A percentile compares a stretch with the other conserved stretches of the same genome.
phyloP scores from a whole-genome alignment of 2,329 filamentous ascomycete species.

The Trichoderma sp. region DNA sequence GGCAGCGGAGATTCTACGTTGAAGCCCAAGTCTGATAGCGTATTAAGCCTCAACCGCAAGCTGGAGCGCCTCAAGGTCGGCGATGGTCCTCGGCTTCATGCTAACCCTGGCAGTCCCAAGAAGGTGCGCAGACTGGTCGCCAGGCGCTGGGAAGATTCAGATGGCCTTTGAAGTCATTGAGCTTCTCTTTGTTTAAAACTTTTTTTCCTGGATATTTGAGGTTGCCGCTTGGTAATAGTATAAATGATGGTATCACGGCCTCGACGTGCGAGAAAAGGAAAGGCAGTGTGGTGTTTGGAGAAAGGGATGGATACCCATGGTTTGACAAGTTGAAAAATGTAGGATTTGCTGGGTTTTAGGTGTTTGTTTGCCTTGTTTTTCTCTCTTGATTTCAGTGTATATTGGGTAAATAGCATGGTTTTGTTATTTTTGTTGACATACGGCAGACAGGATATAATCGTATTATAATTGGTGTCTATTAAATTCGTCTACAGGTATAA shows the following conservation, averaged over 20 bases:
- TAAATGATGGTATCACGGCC: slow-evolving; percentile 11
- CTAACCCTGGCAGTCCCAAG: slow-evolving; percentile 51
- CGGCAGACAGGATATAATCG: not conserved
- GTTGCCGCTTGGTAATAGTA: not conserved
- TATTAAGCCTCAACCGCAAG: slow-evolving; percentile 47
- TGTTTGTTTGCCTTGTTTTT: not conserved
- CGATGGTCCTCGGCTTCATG: slow-evolving; percentile 35
- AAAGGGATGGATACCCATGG: slow-evolving; percentile 20
- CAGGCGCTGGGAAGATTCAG: slow-evolving; percentile 50
- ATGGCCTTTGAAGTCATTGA: not conserved
- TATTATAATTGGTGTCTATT: not conserved
- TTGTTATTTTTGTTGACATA: not conserved
- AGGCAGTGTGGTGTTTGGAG: slow-evolving; percentile 6
- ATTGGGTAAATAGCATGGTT: not conserved
- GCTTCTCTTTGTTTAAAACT: not conserved
- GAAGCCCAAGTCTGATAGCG: slow-evolving; percentile 26
- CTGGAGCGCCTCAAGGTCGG: slow-evolving; percentile 55
- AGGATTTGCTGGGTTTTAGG: not conserved
- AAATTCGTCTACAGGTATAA: not conserved
- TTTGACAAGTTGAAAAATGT: slow-evolving; percentile 14
- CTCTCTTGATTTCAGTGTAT: slow-evolving; percentile 5
- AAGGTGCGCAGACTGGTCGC: slow-evolving; percentile 53
- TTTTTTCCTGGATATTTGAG: not conserved
- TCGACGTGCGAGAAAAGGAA: not conserved
- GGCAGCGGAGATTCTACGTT: not conserved